Conservation (phyloP, 78 protist genomes). For the Dictyostelium firmibasis region DNA sequence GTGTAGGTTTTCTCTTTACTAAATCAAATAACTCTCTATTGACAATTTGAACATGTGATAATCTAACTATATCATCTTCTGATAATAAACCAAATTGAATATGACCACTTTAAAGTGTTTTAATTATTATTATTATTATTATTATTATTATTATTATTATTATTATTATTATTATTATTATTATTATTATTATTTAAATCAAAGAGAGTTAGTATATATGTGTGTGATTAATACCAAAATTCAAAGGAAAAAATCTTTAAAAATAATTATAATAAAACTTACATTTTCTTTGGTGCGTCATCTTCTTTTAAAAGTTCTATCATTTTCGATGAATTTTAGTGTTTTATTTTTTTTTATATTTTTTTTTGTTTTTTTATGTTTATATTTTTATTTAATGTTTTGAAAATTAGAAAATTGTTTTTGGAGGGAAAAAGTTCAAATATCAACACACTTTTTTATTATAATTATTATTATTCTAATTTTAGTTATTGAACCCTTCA, state of each 20-base stretch:
- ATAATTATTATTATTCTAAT: background rate
- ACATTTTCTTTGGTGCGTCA: slow-evolving; percentile 80
- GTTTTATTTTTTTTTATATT: background rate
- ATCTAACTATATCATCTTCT: slow-evolving; percentile 70
- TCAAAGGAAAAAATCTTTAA: background rate
- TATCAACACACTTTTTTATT: background rate
- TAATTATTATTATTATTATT: too few species aligned
- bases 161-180: too few species aligned
- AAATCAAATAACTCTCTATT: slow-evolving; percentile 46
- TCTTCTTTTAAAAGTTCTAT: slow-evolving; percentile 57
- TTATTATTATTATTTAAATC: too few species aligned
- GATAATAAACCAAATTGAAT: slow-evolving; percentile 79
- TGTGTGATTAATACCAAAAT: too few species aligned
- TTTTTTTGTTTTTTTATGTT: background rate
- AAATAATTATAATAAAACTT: background rate
- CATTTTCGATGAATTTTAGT: background rate
- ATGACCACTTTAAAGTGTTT: slow-evolving; percentile 65
- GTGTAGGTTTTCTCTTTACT: slow-evolving; percentile 46
- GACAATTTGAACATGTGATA: slow-evolving; percentile 64
- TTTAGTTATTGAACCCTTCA: slow-evolving; percentile 4
- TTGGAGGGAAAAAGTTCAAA: background rate
- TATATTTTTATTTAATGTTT: background rate
- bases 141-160: too few species aligned
- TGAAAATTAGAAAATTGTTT: background rate
- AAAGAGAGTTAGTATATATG: background rate